Evolutionary conservation across 257 asterid species (phyloP), one percentile per base, ranked within the genome.

Genomic region (Gentiana straminea): DNA sequence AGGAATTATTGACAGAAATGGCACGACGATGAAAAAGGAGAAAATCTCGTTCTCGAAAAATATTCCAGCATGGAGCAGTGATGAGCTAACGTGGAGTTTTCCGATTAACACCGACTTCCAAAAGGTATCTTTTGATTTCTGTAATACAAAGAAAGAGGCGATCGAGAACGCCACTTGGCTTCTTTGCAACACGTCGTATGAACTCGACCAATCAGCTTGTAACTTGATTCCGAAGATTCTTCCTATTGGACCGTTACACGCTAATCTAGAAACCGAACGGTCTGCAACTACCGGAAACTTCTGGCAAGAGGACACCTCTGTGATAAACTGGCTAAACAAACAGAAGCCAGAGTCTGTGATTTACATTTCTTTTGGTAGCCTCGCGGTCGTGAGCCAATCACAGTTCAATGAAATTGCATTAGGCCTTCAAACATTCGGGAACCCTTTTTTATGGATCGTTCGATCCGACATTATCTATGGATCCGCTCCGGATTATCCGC

Each of bases 301-400:
- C 43, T 48, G 58, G 54, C 56, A 44, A 0, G 79, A 79, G 59
- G 83, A 79, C 8, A 12, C 9, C 0, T 62, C 81, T 33, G 76
- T 79, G 54, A 34, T 79, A 36, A 61, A 3, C 41, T 76, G 86
- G 86, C 35, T 79, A 59, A 60, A 71, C 54, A 33, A 5, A 2
- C 72, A 76, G 8, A 58, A 59, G 43, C 13, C 9, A 24, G 56
- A 54, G 38, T 73, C 79, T 1, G 83, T 79, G 2, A 36, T 79
- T 1, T 79, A 76, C 8, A 75, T 79, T 43, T 68, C 86, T 2
- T 79, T 79, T 46, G 83, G 86, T 10, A 71, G 80, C 59, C 3
- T 74, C 11, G 75, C 79, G 0, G 65, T 69, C 41, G 43, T 73
- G 52, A 71, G 72, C 45, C 79, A 74, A 59, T 64, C 50, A 7